A percentile compares a stretch with the other conserved stretches of the same genome.
Evolutionary conservation across 805 yeast genomes (phyloP).

Genomic region (Candida easanensis): DNA sequence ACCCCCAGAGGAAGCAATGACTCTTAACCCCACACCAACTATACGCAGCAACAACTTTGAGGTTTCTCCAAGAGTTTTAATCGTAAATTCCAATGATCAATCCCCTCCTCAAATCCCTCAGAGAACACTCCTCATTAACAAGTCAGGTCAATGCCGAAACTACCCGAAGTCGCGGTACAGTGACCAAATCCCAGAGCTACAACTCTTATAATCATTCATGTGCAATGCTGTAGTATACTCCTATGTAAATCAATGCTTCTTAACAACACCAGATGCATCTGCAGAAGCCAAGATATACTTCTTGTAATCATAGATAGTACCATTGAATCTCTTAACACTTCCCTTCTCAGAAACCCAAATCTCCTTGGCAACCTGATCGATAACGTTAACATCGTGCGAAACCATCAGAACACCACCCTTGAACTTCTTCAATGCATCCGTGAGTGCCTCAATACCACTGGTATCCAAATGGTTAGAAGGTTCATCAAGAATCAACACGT

Average conservation of each 20-base stretch:
- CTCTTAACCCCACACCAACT: too few species aligned
- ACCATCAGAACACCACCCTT: constrained; percentile 98
- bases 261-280: constrained; percentile 85
- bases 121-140: too few species aligned
- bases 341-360: constrained; percentile 95
- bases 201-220: too few species aligned
- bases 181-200: too few species aligned
- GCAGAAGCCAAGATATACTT: constrained; percentile 80
- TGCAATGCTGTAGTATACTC: too few species aligned
- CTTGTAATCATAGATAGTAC: constrained; percentile 85
- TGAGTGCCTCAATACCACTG: constrained; percentile 92
- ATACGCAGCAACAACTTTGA: too few species aligned
- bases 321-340: constrained; percentile 71
- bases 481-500: constrained; percentile 89
- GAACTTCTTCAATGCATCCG: constrained; percentile 83
- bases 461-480: constrained; percentile 99
- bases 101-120: too few species aligned
- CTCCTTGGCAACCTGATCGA: constrained; percentile 84
- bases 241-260: constrained; percentile 74
- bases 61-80: too few species aligned
- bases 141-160: too few species aligned
- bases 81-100: too few species aligned
- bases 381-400: constrained; percentile 93
- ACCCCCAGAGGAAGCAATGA: too few species aligned
- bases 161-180: too few species aligned